Percentiles rank a stretch among this genome's conserved stretches.
These are phyloP conservation scores for Lojkania enalia DNA, from an alignment of 2,329 filamentous ascomycete genomes.

Conservation along the genomic window DNA sequence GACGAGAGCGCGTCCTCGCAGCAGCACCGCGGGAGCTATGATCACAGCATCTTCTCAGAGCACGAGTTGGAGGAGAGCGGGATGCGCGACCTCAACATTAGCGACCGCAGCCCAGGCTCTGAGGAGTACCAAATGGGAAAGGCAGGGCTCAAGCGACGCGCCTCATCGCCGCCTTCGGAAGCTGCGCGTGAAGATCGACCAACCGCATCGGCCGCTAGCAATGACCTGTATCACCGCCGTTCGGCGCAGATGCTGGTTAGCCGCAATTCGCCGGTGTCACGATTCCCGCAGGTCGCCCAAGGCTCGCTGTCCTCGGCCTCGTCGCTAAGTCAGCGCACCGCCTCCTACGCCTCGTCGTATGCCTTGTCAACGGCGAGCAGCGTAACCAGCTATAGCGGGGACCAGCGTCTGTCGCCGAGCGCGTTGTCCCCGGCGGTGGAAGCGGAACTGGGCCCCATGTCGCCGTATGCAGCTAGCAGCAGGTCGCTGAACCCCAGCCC, in stretches of 20 bases:
- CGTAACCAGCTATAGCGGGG: conserved; percentile 65
- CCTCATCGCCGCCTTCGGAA: conserved; percentile 65
- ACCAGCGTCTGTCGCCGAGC: conserved; percentile 63
- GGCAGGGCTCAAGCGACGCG: conserved; percentile 65
- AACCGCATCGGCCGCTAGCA: conserved; percentile 43
- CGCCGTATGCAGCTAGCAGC: conserved; percentile 57
- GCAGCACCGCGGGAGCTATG: conserved; percentile 65
- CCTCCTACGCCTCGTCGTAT: conserved; percentile 65
- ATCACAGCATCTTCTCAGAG: conserved; percentile 58
- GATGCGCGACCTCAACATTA: conserved; percentile 57
- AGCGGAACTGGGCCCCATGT: conserved; percentile 56
- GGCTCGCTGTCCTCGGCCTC: conserved; percentile 68
- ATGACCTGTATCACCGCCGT: conserved; percentile 58
- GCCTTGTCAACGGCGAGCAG: conserved; percentile 64
- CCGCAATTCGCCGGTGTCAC: conserved; percentile 57
- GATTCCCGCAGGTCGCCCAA: conserved; percentile 59
- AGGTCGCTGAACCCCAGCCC: conserved; percentile 49
- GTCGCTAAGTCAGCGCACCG: conserved; percentile 63
- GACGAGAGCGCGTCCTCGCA: conserved; percentile 57
- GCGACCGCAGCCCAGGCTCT: conserved; percentile 55
- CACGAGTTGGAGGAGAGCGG: conserved; percentile 58
- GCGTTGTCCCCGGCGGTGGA: conserved; percentile 63
- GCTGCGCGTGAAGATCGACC: conserved; percentile 52
- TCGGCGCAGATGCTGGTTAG: conserved; percentile 60
- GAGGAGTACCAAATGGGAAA: conserved; percentile 50